A percentile compares a stretch with the other conserved stretches of the same genome.
phyloP scores from a whole-genome alignment of 305 asterid genomes.

The Rubia balearica region DNA sequence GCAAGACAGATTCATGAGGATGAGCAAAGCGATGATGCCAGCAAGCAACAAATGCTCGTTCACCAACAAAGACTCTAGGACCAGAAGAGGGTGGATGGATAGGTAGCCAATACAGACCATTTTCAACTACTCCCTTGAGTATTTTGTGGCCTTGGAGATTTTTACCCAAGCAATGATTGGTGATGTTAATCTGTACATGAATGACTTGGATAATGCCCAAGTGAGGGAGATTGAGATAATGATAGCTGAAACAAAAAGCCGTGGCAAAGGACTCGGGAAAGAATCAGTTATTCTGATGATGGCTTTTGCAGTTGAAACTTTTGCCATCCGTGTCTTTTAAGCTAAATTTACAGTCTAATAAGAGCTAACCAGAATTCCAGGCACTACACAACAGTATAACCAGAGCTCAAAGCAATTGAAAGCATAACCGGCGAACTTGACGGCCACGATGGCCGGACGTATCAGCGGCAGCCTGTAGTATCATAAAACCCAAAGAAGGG shows the following conservation, averaged over 20 bases:
- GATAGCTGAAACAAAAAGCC: slow-evolving; percentile 81
- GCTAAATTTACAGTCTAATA: too few species aligned
- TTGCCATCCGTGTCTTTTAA: slow-evolving; percentile 45
- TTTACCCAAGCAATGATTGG: slow-evolving; percentile 78
- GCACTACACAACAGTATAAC: background rate
- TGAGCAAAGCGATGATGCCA: too few species aligned
- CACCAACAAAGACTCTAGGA: too few species aligned
- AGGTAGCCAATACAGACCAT: too few species aligned
- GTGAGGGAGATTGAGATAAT: slow-evolving; percentile 85
- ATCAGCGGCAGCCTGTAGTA: background rate
- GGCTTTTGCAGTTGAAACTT: slow-evolving; percentile 57
- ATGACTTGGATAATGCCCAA: slow-evolving; percentile 68
- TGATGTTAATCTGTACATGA: slow-evolving; percentile 86
- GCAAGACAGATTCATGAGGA: too few species aligned
- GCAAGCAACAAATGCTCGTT: too few species aligned
- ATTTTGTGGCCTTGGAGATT: too few species aligned
- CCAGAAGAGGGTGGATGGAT: too few species aligned
- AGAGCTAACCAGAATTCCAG: slow-evolving; percentile 10
- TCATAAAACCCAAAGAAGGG: background rate
- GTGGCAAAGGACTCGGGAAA: slow-evolving; percentile 88
- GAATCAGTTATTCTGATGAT: slow-evolving; percentile 81
- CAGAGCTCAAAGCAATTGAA: background rate
- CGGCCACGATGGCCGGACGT: background rate
- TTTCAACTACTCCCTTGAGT: too few species aligned
- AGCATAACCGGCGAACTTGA: background rate